Evolutionary conservation across 345 rosid genomes (phyloP).

Genomic region (Microcos paniculata): DNA sequence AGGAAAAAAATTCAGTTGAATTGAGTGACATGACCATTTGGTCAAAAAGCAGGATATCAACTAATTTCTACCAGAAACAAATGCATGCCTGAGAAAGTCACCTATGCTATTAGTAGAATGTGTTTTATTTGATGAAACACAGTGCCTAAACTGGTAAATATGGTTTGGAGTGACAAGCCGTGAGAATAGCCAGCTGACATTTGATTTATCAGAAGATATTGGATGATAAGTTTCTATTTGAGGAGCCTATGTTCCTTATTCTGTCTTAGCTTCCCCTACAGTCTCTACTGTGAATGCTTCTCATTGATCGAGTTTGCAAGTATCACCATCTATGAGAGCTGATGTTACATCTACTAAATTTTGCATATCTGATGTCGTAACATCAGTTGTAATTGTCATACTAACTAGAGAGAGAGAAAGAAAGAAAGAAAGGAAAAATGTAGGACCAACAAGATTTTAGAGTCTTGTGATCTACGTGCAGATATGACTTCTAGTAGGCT

Average conservation of each 20-base stretch:
- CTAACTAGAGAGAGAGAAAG: slow-evolving; percentile 7
- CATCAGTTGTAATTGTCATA: slow-evolving; percentile 2
- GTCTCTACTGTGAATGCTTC: not conserved
- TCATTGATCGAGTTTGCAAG: not conserved
- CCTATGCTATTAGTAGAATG: not conserved
- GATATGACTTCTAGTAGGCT: slow-evolving; percentile 4
- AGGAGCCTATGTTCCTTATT: not conserved
- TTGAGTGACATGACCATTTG: not conserved
- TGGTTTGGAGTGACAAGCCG: not conserved
- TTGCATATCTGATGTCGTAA: not conserved
- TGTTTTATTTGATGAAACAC: slow-evolving; percentile 1
- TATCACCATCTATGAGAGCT: not conserved
- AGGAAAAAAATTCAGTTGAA: slow-evolving; percentile 4
- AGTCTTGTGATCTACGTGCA: slow-evolving; percentile 17
- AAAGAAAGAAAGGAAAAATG: not conserved
- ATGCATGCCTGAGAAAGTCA: not conserved
- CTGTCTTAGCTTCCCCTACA: not conserved
- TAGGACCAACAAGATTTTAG: slow-evolving; percentile 14
- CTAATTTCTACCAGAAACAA: not conserved
- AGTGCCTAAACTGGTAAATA: not conserved
- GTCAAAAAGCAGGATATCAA: not conserved
- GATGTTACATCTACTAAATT: slow-evolving; percentile 12
- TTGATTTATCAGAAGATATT: not conserved
- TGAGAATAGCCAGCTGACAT: not conserved
- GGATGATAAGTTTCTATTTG: not conserved